Conservation (phyloP, 306 rosid species). For the Ormosia emarginata region DNA sequence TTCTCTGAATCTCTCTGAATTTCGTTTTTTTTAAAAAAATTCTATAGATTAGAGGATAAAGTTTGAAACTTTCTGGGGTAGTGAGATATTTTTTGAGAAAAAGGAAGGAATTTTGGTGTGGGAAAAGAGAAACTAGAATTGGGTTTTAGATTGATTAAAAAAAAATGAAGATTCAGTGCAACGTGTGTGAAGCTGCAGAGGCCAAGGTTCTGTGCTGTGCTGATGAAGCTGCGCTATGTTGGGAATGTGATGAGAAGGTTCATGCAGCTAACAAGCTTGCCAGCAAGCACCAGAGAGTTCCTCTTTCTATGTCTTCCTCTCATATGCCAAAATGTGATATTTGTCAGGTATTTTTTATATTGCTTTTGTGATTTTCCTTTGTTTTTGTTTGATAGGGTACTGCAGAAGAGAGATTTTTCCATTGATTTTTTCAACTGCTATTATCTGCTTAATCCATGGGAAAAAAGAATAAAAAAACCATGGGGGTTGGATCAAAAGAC, state of each 20-base stretch:
- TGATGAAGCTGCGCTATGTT: slow-evolving; percentile 92
- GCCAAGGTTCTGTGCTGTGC: slow-evolving; percentile 94
- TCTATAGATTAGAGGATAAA: background rate
- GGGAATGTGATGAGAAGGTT: slow-evolving; percentile 86
- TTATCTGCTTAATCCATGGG: background rate
- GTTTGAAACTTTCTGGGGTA: background rate
- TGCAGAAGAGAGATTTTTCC: background rate
- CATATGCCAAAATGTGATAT: slow-evolving; percentile 91
- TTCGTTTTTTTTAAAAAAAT: background rate
- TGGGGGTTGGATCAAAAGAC: background rate
- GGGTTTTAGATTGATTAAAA: background rate
- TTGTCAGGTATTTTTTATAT: slow-evolving; percentile 58
- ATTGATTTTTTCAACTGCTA: background rate
- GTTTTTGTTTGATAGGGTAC: background rate
- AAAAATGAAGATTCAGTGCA: slow-evolving; percentile 94
- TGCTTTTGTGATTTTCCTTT: background rate
- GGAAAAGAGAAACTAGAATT: background rate
- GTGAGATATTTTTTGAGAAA: background rate
- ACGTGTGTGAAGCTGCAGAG: slow-evolving; percentile 87
- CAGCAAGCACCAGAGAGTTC: slow-evolving; percentile 84
- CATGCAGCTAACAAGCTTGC: slow-evolving; percentile 97
- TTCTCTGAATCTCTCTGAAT: background rate
- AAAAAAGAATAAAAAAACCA: background rate
- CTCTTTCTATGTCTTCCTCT: slow-evolving; percentile 62
- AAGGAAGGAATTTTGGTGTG: slow-evolving; percentile 1